Base-by-base conservation (phyloP, 1,284 basidiomycete species). In the Heterobasidion annosum region DNA sequence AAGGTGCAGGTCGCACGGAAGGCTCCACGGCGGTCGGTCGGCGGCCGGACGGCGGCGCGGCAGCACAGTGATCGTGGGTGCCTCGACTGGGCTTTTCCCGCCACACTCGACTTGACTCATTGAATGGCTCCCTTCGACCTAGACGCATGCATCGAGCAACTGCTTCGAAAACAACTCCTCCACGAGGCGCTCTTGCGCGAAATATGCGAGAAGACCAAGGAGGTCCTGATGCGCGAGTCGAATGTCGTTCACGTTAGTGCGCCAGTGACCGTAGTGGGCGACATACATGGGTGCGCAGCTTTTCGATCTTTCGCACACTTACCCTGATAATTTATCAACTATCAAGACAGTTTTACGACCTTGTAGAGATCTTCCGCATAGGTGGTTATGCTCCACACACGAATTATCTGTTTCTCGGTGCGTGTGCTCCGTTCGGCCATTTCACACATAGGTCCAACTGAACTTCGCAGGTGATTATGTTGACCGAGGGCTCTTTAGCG, bases 191-290 rank as follows among this genome's bases (percentile, higher is more conserved):
- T 97, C 19, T 70, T 98, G 51, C 85, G 93, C 55, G 94, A 98
- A 76, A 96, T 98, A 78, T 98, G 94, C 77, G 94, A 96, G 66
- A 97, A 97, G 73, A 96, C 94, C 34, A 98, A 98, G 68, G 95
- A 98, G 69, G 91, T 99, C 1, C 83, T 99, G 57, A 99, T 99
- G 97, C 79, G 93, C 61, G 97, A 99, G 75, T 93, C 91, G 60
- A 99, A 99, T 67, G 97, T 99, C 56, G 94, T 99, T 12, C 97
- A 99, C 67, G 91, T 99, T 63, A 88, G 85, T 58, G 91, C 95
- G 1, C 97, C 97, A n/a, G 94, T 99, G 47, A 99, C 97, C 1
- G 97, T 99, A 34, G 96, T 99, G 34, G 97, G 97, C 54, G 97
- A 99, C 69, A 99, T 99, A 54, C 96, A 99, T 70, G 96, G 94